Percentiles rank a stretch among this genome's conserved stretches.
phyloP scores from a whole-genome alignment of 768 basidiomycete genomes.

The Psilocybe cubensis region DNA sequence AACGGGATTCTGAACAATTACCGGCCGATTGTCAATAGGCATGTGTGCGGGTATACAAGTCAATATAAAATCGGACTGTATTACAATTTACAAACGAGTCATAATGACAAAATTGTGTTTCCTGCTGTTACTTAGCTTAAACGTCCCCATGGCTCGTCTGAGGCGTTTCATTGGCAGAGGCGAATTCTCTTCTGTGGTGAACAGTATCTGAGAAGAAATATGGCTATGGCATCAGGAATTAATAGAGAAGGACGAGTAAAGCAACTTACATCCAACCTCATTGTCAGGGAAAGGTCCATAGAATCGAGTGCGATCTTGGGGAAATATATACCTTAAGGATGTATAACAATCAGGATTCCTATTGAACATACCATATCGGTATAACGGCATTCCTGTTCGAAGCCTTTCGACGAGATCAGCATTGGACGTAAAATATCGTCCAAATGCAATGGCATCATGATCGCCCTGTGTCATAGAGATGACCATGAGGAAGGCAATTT shows the following conservation, averaged over 20 bases:
- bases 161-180: conserved; percentile 14
- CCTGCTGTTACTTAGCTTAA: no score
- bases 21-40: no score
- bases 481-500: neutral
- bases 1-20: no score
- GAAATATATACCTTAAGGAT: neutral
- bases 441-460: conserved; percentile 22
- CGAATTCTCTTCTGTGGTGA: conserved; percentile 7
- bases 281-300: conserved; percentile 23
- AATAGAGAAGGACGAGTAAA: neutral
- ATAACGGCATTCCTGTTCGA: conserved; percentile 9
- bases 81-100: no score
- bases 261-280: conserved; percentile 16
- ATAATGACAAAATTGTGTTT: no score
- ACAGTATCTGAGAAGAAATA: conserved; percentile 8
- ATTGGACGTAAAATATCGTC: conserved; percentile 20
- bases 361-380: conserved; percentile 10
- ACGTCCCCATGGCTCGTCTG: conserved; percentile 18
- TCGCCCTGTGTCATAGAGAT: conserved; percentile 10
- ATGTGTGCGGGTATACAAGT: no score
- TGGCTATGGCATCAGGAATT: neutral
- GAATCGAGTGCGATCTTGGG: conserved; percentile 18
- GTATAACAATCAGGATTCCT: neutral
- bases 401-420: conserved; percentile 15
- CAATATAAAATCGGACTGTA: no score